Percentiles rank a stretch among this genome's conserved stretches.
phyloP scores from a whole-genome alignment of 2,329 filamentous ascomycete species.

The Microdochium bolleyi region DNA sequence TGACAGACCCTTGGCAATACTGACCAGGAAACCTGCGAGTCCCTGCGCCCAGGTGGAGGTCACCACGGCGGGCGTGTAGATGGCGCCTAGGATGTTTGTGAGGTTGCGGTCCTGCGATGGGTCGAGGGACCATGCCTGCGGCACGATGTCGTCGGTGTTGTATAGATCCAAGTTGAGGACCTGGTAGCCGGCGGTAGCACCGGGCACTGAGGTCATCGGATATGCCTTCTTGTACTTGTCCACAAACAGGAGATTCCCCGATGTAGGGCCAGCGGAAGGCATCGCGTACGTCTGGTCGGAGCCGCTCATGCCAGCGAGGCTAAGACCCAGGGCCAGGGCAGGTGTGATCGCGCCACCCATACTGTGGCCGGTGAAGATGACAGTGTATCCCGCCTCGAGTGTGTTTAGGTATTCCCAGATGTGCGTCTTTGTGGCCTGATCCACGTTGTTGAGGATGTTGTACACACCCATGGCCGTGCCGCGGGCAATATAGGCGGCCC shows the following conservation, averaged over 20 bases:
- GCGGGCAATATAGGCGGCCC: neutral
- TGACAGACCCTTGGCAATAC: neutral
- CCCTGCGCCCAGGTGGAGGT: neutral
- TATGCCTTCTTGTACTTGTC: neutral
- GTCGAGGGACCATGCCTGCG: conserved; percentile 4
- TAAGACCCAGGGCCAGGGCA: neutral
- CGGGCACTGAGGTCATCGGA: neutral
- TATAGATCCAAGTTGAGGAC: neutral
- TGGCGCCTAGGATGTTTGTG: neutral
- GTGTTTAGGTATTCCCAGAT: neutral
- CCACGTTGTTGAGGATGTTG: neutral
- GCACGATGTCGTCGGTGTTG: conserved; percentile 1
- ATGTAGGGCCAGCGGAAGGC: neutral
- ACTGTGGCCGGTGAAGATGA: conserved; percentile 1
- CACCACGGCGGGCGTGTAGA: neutral
- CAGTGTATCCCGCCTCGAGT: neutral
- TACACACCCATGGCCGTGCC: neutral
- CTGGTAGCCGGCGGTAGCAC: neutral
- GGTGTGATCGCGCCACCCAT: conserved; percentile 1
- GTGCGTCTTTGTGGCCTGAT: neutral
- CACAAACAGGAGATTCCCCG: neutral
- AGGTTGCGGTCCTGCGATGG: conserved; percentile 4
- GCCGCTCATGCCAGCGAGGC: neutral
- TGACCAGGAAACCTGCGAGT: neutral
- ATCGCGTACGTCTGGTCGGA: neutral